A percentile compares a stretch with the other conserved stretches of the same genome.
phyloP scores from a whole-genome alignment of 2,329 filamentous ascomycete species.

The Sporothrix inflata region DNA sequence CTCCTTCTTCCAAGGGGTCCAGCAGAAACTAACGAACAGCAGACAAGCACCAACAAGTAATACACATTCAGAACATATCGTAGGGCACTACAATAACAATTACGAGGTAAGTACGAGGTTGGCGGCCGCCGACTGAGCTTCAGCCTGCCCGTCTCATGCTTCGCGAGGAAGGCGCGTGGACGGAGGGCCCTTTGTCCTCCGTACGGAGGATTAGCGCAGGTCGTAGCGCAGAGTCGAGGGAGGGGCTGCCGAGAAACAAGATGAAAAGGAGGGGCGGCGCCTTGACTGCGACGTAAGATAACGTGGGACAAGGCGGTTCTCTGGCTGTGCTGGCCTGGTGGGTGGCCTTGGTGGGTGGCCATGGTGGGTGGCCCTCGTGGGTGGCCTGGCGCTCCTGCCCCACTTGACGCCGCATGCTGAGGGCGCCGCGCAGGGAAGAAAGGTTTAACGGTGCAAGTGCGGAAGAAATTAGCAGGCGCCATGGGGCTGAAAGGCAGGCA shows the following conservation, averaged over 20 bases:
- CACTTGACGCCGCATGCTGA: constrained; percentile 11
- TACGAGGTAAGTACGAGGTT: constrained; percentile 8
- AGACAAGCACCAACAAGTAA: not conserved
- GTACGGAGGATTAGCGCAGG: not conserved
- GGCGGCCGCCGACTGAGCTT: constrained; percentile 17
- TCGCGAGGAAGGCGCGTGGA: not conserved
- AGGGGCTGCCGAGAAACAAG: constrained; percentile 26
- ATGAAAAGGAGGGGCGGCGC: constrained; percentile 22
- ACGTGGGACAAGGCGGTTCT: not conserved
- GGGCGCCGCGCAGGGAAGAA: constrained; percentile 2
- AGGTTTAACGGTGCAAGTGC: not conserved
- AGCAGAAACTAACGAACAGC: not conserved
- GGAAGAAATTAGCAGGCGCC: constrained; percentile 15
- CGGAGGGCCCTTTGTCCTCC: constrained; percentile 8
- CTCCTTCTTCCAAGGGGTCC: not conserved
- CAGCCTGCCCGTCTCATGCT: not conserved
- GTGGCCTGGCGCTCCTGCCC: not conserved
- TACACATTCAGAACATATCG: not conserved
- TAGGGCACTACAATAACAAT: not conserved
- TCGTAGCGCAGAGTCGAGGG: not conserved
- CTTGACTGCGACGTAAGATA: constrained; percentile 11
- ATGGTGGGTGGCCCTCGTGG: not conserved
- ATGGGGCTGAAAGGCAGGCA: constrained; percentile 25
- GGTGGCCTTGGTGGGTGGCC: not conserved
- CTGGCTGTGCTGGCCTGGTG: not conserved